Percentiles rank a stretch among this genome's conserved stretches.
phyloP scores from a whole-genome alignment of 2,329 filamentous ascomycete species.

The Colletotrichum shisoi region DNA sequence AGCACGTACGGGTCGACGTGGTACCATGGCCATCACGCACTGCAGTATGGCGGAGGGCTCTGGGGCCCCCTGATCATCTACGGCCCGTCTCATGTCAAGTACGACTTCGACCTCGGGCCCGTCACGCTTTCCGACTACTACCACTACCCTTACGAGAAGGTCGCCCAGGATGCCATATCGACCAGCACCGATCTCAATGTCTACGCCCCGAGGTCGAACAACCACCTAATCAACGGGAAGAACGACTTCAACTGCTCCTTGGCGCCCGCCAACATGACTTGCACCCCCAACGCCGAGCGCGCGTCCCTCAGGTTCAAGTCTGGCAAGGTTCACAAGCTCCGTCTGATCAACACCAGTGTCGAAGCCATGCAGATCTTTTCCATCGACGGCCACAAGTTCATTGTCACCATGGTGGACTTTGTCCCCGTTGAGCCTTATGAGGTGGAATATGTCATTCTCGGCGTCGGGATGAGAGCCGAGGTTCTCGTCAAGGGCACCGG shows the following conservation, averaged over 20 bases:
- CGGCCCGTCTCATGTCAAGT: constrained; percentile 60
- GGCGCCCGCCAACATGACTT: constrained; percentile 55
- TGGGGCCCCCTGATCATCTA: constrained; percentile 67
- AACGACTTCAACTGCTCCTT: constrained; percentile 53
- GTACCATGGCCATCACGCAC: constrained; percentile 67
- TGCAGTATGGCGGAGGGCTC: constrained; percentile 61
- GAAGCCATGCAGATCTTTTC: constrained; percentile 37
- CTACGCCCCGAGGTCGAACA: constrained; percentile 46
- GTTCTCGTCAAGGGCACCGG: constrained; percentile 30
- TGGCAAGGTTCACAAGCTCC: constrained; percentile 33
- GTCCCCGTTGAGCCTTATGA: constrained; percentile 34
- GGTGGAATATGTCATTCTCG: constrained; percentile 24
- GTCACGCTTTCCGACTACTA: constrained; percentile 68
- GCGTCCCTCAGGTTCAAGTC: constrained; percentile 26
- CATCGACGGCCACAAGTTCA: constrained; percentile 30
- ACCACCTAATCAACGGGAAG: constrained; percentile 56
- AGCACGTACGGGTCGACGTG: constrained; percentile 63
- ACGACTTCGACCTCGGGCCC: constrained; percentile 66
- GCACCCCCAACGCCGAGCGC: constrained; percentile 12
- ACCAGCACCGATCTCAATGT: constrained; percentile 54
- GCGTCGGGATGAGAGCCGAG: constrained; percentile 28
- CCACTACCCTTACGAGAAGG: constrained; percentile 55
- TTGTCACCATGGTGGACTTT: constrained; percentile 29
- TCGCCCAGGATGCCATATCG: constrained; percentile 58
- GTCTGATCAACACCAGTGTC: constrained; percentile 35